Percentiles rank a stretch among this genome's conserved stretches.
Evolutionary conservation across 2,329 filamentous ascomycete genomes (phyloP).

Genomic region (Xylariaceae sp.): DNA sequence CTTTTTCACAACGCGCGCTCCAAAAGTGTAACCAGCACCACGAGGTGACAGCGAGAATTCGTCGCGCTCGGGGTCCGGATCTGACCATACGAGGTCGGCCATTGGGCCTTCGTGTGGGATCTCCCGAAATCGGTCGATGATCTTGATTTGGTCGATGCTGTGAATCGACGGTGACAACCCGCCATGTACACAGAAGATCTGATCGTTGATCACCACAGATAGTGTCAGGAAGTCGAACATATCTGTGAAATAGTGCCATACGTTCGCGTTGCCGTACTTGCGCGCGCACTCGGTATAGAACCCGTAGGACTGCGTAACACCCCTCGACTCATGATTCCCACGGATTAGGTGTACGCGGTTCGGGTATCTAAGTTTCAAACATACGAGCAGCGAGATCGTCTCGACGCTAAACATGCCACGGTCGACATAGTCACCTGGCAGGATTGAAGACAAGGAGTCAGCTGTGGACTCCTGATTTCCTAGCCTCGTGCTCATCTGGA

Average conservation of each 20-base stretch:
- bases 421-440: slow-evolving; percentile 91
- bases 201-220: slow-evolving; percentile 96
- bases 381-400: slow-evolving; percentile 96
- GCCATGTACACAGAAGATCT: slow-evolving; percentile 98
- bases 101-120: slow-evolving; percentile 99
- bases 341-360: slow-evolving; percentile 94
- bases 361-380: slow-evolving; percentile 95
- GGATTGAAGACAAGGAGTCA: slow-evolving; percentile 6
- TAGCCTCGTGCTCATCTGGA: neutral
- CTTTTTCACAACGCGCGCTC: slow-evolving; percentile 96
- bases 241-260: slow-evolving; percentile 99
- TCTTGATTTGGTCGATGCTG: slow-evolving; percentile 99
- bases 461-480: neutral
- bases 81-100: slow-evolving; percentile 99
- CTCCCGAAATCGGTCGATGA: slow-evolving; percentile 97
- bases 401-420: slow-evolving; percentile 98
- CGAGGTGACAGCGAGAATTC: slow-evolving; percentile 94
- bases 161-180: slow-evolving; percentile 89
- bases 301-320: slow-evolving; percentile 97
- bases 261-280: slow-evolving; percentile 97
- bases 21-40: slow-evolving; percentile 96
- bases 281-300: slow-evolving; percentile 98
- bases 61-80: slow-evolving; percentile 95
- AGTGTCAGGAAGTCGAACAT: slow-evolving; percentile 99
- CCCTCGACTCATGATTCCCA: slow-evolving; percentile 96